Conservation (phyloP, 2,329 filamentous ascomycete species). For the Pseudogymnoascus sp. region DNA sequence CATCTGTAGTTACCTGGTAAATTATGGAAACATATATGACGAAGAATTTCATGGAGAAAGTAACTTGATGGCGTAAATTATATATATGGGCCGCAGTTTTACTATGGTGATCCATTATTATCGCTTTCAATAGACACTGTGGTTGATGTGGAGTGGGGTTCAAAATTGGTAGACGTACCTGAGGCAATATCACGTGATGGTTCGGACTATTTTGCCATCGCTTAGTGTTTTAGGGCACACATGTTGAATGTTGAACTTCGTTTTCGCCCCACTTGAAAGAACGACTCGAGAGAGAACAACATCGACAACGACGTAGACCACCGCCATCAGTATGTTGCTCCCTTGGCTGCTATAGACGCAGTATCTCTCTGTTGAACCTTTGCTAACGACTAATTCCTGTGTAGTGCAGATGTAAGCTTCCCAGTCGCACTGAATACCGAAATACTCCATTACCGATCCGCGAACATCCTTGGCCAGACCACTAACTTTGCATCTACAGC, state of each 20-base stretch:
- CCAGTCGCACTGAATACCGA: slow-evolving; percentile 26
- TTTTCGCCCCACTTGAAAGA: slow-evolving; percentile 12
- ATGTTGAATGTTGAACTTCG: slow-evolving; percentile 4
- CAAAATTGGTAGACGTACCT: neutral
- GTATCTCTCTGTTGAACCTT: slow-evolving; percentile 14
- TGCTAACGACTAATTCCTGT: slow-evolving; percentile 43
- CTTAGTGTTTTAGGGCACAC: slow-evolving; percentile 13
- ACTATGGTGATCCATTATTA: neutral
- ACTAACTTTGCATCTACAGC: slow-evolving; percentile 44
- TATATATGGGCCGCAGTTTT: neutral
- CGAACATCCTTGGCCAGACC: slow-evolving; percentile 19
- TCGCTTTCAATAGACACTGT: neutral
- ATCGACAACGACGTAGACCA: slow-evolving; percentile 21
- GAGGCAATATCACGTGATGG: neutral
- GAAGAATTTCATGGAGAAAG: neutral
- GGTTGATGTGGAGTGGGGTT: neutral
- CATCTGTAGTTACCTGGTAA: neutral
- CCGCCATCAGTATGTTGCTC: slow-evolving; percentile 49
- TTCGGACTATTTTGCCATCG: neutral
- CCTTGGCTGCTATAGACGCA: neutral
- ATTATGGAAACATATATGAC: neutral
- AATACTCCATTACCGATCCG: slow-evolving; percentile 17
- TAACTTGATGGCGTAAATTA: neutral
- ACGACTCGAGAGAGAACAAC: slow-evolving; percentile 11
- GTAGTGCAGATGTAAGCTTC: slow-evolving; percentile 82